Evolutionary conservation across 1,284 basidiomycete species (phyloP).

Genomic region (Pholiota adiposa): DNA sequence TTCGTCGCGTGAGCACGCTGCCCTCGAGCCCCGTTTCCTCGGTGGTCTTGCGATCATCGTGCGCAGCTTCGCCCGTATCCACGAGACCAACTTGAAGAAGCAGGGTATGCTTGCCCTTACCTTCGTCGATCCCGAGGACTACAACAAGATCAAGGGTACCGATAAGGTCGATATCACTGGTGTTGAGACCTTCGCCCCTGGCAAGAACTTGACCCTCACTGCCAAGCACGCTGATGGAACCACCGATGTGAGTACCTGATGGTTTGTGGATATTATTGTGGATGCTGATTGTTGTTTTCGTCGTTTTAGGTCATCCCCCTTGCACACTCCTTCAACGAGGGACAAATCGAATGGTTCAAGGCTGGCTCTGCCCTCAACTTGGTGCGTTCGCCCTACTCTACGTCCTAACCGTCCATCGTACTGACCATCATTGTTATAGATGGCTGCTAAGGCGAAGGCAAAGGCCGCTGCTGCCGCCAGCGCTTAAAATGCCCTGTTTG

Average conservation of each 20-base stretch:
- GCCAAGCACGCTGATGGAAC: constrained; percentile 85
- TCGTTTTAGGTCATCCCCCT: constrained; percentile 58
- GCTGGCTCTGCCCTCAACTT: constrained; percentile 88
- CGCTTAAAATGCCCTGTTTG: constrained; percentile 16
- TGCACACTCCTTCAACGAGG: constrained; percentile 85
- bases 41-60: constrained; percentile 96
- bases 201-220: constrained; percentile 84
- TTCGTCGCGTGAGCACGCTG: constrained; percentile 97
- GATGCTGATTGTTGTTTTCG: constrained; percentile 10
- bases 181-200: constrained; percentile 83
- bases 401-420: neutral
- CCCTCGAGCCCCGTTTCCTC: constrained; percentile 96
- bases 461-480: constrained; percentile 4
- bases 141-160: constrained; percentile 84
- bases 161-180: constrained; percentile 89
- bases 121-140: constrained; percentile 88
- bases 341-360: constrained; percentile 95
- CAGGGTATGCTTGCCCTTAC: constrained; percentile 94
- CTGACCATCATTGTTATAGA: constrained; percentile 20
- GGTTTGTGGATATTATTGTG: constrained; percentile 31
- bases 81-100: constrained; percentile 99
- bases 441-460: constrained; percentile 59
- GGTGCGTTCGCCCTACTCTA: constrained; percentile 43
- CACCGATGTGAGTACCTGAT: constrained; percentile 55
- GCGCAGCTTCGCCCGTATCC: constrained; percentile 96